These are phyloP conservation scores for Nasturtium officinale DNA, from an alignment of 345 rosid genomes.

Conservation along the genomic window DNA sequence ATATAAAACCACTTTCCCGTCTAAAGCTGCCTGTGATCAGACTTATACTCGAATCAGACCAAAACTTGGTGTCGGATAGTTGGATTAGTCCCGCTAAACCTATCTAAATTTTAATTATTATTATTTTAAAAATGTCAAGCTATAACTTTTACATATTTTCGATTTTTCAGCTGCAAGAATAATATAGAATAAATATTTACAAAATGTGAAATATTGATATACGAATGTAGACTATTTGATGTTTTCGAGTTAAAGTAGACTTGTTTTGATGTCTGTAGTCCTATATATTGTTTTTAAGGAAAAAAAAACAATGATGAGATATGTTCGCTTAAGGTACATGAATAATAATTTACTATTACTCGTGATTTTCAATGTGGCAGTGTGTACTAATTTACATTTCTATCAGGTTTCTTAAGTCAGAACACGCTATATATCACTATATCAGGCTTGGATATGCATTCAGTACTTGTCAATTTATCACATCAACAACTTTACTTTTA, in stretches of 20 bases:
- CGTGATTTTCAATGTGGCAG: neutral
- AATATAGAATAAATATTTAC: too few relatives aligned
- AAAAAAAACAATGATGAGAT: constrained; percentile 6
- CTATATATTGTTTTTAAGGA: neutral
- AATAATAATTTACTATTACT: constrained; percentile 12
- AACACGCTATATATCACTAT: constrained; percentile 1
- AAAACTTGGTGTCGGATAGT: neutral
- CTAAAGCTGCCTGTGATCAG: neutral
- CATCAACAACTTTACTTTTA: too few relatives aligned
- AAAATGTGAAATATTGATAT: neutral
- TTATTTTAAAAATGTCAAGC: too few relatives aligned
- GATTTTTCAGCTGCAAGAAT: too few relatives aligned
- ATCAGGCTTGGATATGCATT: neutral
- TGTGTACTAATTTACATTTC: neutral
- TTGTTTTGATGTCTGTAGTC: constrained; percentile 5
- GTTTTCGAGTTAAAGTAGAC: neutral
- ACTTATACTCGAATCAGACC: neutral
- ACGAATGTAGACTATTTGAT: neutral
- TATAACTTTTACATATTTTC: too few relatives aligned
- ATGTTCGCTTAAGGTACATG: constrained; percentile 17
- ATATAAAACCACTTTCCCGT: neutral
- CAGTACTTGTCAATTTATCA: neutral
- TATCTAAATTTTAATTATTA: too few relatives aligned
- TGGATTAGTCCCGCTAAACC: too few relatives aligned
- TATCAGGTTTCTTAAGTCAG: neutral